Evolutionary conservation across 352 stramenopile genomes (phyloP), one percentile per base, ranked within the genome.

Genomic region (Pythium myriotylum): DNA sequence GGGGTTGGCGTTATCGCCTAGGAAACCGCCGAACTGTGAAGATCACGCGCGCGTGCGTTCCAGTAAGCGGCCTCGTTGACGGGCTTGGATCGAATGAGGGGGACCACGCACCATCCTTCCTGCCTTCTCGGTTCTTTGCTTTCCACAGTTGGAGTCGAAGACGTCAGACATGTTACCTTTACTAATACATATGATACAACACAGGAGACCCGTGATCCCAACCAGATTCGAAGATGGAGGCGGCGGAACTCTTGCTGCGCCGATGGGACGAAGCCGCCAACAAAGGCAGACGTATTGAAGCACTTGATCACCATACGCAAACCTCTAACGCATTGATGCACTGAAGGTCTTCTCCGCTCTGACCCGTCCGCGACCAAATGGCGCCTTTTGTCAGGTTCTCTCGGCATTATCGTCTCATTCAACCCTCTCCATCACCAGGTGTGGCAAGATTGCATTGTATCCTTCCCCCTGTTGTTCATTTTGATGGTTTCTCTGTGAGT

Each of bases 1-100:
- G 4, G 85, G 85, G 67, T 94, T 94, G 23, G 68, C 79, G 37
- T 68, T 71, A 62, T 91, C 81, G 72, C 77, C 77, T 16, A 80
- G 68, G 43, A 91, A 89, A 48, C 75, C 79, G 39, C 78, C 78
- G 72, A 94, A 92, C 84, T 92, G 55, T 50, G 24, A 2, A 39
- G 1, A 29, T 6, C 37, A 43, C 4, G 17, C 37, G 4, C 13
- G 17, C 37, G 37, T 43, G 8, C 10, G 29, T 35, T 35, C 29
- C 29, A 10, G 29, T 35, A 10, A 35, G 29, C 10, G 29, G 10
- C 29, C 29, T 5, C 10, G 5, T 35, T 35, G 29, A 5, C 10
- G 29, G 29, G 29, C 29, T 35, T 35, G 5, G 29, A 35, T 10
- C 29, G 29, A 5, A 5, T 10, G 29, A 35, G 29, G 17, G 26